Base-by-base conservation (phyloP, 1,284 basidiomycete genomes). In the Erythrobasidium hasegawianum region DNA sequence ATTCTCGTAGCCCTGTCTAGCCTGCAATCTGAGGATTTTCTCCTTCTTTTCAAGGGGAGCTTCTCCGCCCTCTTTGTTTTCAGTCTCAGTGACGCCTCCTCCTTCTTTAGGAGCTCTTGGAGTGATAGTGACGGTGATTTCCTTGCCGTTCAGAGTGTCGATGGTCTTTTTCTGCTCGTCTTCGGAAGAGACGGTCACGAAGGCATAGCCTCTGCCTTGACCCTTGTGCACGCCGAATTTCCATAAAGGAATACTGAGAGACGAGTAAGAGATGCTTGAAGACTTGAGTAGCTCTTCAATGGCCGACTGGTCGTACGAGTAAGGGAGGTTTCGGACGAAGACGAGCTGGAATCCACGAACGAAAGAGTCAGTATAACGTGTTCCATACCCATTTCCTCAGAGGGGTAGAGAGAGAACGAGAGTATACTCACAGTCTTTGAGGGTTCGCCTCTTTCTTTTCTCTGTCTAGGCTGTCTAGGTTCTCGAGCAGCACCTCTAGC, bases 291-390 rank as follows among this genome's bases (percentile, higher is more conserved):
- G 58, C 9, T 68, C 49, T 1, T 58, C 62, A 24, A 71, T 53
- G 18, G 38, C 22, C 47, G 67, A 69, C 33, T 71, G 69, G n/a
- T 64, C 62, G 45, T 59, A 52, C 27, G 22, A 57, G 59, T 65
- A 71, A 18, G 70, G 61, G 7, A 71, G 38, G 61, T 71, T 71
- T 54, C 68, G 68, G 33, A 71, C 66, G 41, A 71, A 71, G 22
- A 71, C 26, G 65, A 62, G 60, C 69, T 65, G 62, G 10, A 29
- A 16, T 4, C 5, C n/a, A 47, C 43, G 16, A n/a, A 16, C 5
- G 43, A 47, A 47, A 16, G 43, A 47, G 16, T 47, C 4, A 47
- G 43, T 24, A 47, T 33, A 11, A 11, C 10, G 47, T 50, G n/a
- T 41, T 41, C 40, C 40, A 11, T 41, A n/a, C n/a, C 11, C 22